Evolutionary conservation across 2,329 filamentous ascomycete species (phyloP).

Genomic region (Elsinoe batatas): DNA sequence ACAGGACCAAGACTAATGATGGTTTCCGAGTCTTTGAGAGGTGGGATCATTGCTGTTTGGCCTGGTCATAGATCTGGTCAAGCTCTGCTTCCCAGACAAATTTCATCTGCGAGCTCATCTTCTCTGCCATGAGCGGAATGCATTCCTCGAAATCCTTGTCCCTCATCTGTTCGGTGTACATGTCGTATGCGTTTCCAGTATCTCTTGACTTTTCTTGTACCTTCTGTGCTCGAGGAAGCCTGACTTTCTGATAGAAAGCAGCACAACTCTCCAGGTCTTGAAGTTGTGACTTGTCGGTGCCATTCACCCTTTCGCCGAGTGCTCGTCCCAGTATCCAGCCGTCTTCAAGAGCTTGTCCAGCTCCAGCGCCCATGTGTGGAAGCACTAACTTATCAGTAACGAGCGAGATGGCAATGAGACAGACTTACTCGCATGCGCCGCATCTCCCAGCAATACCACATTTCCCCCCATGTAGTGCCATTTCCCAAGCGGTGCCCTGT

Average conservation of each 20-base stretch:
- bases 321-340: constrained; percentile 36
- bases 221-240: constrained; percentile 28
- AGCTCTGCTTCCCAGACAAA: constrained; percentile 33
- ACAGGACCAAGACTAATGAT: no score
- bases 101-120: constrained; percentile 27
- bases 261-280: constrained; percentile 20
- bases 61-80: constrained; percentile 23
- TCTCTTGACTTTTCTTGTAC: constrained; percentile 25
- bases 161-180: constrained; percentile 28
- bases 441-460: constrained; percentile 47
- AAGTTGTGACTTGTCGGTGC: constrained; percentile 13
- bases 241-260: constrained; percentile 27
- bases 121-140: constrained; percentile 25
- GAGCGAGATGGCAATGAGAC: not conserved
- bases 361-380: constrained; percentile 41
- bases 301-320: constrained; percentile 22
- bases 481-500: constrained; percentile 26
- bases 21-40: no score
- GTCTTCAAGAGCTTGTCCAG: constrained; percentile 39
- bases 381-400: constrained; percentile 28
- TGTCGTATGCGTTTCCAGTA: constrained; percentile 29
- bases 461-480: constrained; percentile 33
- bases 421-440: constrained; percentile 45
- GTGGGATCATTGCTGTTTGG: no score
- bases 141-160: constrained; percentile 30